Evolutionary conservation across 2,329 filamentous ascomycete species (phyloP), one percentile per base, ranked within the genome.

Genomic region (Pseudocercospora ulei): DNA sequence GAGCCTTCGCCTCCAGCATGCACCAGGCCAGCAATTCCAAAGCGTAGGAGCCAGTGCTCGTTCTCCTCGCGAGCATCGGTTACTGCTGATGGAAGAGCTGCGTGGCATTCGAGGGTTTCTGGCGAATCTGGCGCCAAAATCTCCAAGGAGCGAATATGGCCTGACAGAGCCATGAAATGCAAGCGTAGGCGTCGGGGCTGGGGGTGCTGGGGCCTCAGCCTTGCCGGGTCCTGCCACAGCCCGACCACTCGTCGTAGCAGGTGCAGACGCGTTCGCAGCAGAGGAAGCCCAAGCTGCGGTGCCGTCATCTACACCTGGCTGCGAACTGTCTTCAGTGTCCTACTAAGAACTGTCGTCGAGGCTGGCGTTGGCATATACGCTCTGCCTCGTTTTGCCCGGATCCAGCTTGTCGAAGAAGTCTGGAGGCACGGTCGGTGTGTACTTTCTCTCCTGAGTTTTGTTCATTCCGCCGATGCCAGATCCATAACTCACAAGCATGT

Each of bases 401-500:
- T 95, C 88, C 31, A 98, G 69, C 65, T 86, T 93, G 44, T 80
- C 77, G 44, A 98, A 67, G 57, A 96, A 94, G 63, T 98, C 90
- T 0, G 87, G 80, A 11, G 90, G 88, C 37, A 98, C 83, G 0
- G 84, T 93, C 2, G 90, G 90, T 29, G 94, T 92, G 60, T 98
- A 98, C 64, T 94, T 94, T 50, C 85, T 73, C 62, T 92, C 90
- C 40, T 86, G 73, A 63, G 96, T 90, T 46, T 82, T 74, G 64
- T 98, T 94, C 30, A 90, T 68, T 0, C 90, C 90, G 3, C 90
- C 90, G 56, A 96, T 90, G 0, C 90, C 90, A 7, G 90, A 87
- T 0, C 90, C 90, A 56, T 92, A 98, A 50, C 80, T 88, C 31
- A 98, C 76, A 31, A 96, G 72, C 90, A 98, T 98, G 61, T 98